Percentiles rank a stretch among this genome's conserved stretches.
Evolutionary conservation across 116 monocot genomes (phyloP).

Genomic region (Papilionanthe hybrid): DNA sequence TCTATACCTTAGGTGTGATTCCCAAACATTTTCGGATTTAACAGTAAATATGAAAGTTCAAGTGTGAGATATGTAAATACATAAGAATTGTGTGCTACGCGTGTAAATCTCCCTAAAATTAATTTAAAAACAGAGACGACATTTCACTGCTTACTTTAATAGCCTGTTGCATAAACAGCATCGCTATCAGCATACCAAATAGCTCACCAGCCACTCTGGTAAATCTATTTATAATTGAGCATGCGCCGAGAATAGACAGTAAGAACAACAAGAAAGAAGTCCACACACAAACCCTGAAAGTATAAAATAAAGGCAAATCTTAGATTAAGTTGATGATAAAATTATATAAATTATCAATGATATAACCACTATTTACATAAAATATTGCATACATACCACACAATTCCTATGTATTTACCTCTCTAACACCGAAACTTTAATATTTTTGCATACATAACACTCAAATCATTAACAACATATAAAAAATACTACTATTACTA

Average conservation of each 20-base stretch:
- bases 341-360: background rate
- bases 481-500: too few species aligned
- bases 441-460: too few species aligned
- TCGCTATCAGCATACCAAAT: slow-evolving; percentile 70
- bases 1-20: too few species aligned
- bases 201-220: slow-evolving; percentile 74
- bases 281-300: slow-evolving; percentile 77
- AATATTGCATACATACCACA: too few species aligned
- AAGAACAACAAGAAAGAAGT: slow-evolving; percentile 58
- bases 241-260: slow-evolving; percentile 61
- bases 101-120: too few species aligned
- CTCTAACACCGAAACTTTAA: too few species aligned
- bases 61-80: too few species aligned
- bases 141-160: slow-evolving; percentile 47
- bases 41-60: too few species aligned
- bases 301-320: background rate
- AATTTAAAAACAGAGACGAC: slow-evolving; percentile 1
- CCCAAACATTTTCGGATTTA: too few species aligned
- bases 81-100: too few species aligned
- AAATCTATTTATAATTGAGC: slow-evolving; percentile 73
- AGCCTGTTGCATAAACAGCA: slow-evolving; percentile 82
- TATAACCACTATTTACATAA: background rate
- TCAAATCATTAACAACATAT: too few species aligned
- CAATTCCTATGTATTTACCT: too few species aligned
- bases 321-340: background rate